Base-by-base conservation (phyloP, 305 asterid species). In the Fraxinus paxiana region DNA sequence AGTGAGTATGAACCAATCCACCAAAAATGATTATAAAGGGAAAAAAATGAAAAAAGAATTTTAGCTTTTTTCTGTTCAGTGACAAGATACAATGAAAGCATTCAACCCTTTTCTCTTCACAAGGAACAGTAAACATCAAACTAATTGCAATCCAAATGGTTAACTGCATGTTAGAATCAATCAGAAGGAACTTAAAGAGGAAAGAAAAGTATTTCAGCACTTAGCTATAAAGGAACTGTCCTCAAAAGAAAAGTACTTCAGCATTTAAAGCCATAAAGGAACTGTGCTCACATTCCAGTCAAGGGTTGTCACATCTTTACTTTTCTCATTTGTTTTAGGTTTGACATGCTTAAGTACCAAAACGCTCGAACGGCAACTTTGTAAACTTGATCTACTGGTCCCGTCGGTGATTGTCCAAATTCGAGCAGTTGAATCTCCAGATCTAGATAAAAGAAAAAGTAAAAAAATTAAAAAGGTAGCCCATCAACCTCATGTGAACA, bases 211-310 rank as follows among this genome's bases (percentile, higher is more conserved):
- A 65, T 67, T 30, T 54, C 22, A 54, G 38, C 72, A 20, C 6
- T 15, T 1, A 8, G 7, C 72, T 28, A 72, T 41, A 61, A 78
- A 43, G 51, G 2, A 56, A 54, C 13, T 41, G 75, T 41, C 31
- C 88, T 83, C 83, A 1, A 67, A 30, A 72, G 51, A 72, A 75
- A 20, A 41, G 18, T 8, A 70, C 35, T 20, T 59, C 18, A 71
- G 46, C 74, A 24, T 8, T 17, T 3, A 46, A 37, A 76, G 8
- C 73, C 20, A 46, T 43, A 46, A 79, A 33, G 51, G 4, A 59
- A 41, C 15, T 41, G 78, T 43, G n/a, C 88, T 83, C 83, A 86
- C 88, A 81, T 86, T 86, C 88, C 88, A 86, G 37, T 86, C 88
- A 78, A 86, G 80, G 1, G 88, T 73, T 1, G 85, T 81, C 15